These are phyloP conservation scores for Thozetella sp. DNA, from an alignment of 495 filamentous ascomycete species.

Conservation along the genomic window DNA sequence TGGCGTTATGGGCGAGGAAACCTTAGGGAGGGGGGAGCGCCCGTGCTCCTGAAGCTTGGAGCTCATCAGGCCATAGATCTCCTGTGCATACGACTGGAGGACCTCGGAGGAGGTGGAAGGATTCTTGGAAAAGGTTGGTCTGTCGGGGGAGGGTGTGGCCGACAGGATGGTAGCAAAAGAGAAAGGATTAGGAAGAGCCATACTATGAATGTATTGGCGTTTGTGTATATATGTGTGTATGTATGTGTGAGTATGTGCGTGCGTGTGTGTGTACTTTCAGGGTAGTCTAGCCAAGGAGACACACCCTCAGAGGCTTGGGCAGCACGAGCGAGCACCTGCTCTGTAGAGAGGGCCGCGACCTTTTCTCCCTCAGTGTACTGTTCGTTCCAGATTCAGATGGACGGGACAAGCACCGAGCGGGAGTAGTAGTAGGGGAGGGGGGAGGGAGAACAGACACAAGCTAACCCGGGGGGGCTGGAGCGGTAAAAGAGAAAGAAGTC, in stretches of 20 bases:
- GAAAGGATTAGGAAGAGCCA: neutral
- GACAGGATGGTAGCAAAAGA: neutral
- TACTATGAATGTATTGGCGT: neutral
- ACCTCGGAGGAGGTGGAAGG: neutral
- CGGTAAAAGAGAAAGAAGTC: neutral
- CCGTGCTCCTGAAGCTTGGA: neutral
- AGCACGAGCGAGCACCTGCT: too few relatives aligned
- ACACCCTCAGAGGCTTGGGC: too few relatives aligned
- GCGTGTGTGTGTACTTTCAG: neutral
- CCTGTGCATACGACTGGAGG: neutral
- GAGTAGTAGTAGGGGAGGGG: neutral
- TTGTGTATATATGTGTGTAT: neutral
- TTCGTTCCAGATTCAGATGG: neutral
- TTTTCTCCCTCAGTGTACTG: neutral
- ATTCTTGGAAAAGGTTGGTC: neutral
- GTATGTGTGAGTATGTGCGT: neutral
- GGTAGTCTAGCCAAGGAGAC: too few relatives aligned
- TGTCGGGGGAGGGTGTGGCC: neutral
- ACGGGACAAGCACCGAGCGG: neutral
- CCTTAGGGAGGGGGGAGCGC: slow-evolving; percentile 6
- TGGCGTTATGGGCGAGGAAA: neutral
- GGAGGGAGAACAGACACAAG: neutral
- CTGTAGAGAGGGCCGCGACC: neutral
- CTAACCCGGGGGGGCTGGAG: neutral
- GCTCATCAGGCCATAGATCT: slow-evolving; percentile 4